Evolutionary conservation across 768 basidiomycete species (phyloP), one percentile per base, ranked within the genome.

Genomic region (Russula foetens): DNA sequence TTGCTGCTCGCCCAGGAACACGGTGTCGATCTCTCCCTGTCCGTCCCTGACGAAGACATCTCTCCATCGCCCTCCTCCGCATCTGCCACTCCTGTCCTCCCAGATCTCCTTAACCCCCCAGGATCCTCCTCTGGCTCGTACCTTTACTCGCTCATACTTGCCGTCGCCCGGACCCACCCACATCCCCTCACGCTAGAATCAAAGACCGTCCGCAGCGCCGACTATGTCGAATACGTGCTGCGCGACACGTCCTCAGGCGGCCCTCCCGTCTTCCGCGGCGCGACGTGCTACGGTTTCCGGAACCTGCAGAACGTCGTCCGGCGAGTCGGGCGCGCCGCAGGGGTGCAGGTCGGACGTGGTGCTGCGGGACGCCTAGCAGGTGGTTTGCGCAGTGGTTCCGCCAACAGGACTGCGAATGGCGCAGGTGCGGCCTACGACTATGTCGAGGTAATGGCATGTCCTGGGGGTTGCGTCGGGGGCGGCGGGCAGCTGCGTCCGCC

Each of bases 371-470:
- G 74, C 47, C 65, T 79, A 28, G 73, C 71, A 0, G 73, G 70
- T 3, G 31, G 69, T 62, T 56, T 53, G 69, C 58, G 66, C 58
- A 64, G 62, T 51, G 53, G 72, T 67, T 43, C 67, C 63, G 66
- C 68, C 46, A 64, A 74, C 68, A 59, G 78, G 47, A 29, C 4
- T n/a, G 17, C 29, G 19, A 45, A 31, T 35, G 23, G 48, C 23
- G n/a, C 41, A 2, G 8, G 38, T 21, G n/a, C 71, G 61, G 75
- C 78, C 45, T 92, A 92, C 70, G 92, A 96, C 74, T 97, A 93
- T 71, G 86, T 96, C 43, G 94, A 97, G 70, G 93, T 99, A 63
- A 98, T 99, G 97, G 97, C 97, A 35, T 99, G 97, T 75, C 97
- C 97, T 0, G 86, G 88, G 0, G 97, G 97, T 19, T 98, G 97